Evolutionary conservation across 169 alveolate species (phyloP).

Genomic region (Theileria sp.): DNA sequence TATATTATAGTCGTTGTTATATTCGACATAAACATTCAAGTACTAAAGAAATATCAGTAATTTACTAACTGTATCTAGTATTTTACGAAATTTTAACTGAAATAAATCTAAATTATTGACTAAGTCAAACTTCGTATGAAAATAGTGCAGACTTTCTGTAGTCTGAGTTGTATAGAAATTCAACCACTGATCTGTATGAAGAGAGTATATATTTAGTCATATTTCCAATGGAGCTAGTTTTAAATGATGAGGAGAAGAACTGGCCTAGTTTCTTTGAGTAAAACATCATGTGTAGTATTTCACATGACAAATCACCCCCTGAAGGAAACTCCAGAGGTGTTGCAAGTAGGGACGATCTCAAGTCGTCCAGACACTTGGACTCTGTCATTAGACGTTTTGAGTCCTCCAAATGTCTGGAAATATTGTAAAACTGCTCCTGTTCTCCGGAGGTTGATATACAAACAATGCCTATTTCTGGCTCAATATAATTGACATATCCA

Average conservation of each 20-base stretch:
- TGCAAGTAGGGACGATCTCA: conserved; percentile 41
- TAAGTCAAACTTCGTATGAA: conserved; percentile 37
- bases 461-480: conserved; percentile 57
- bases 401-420: conserved; percentile 49
- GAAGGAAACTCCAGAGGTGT: conserved; percentile 58
- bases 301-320: conserved; percentile 37
- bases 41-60: conserved; percentile 7
- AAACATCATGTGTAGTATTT: conserved; percentile 51
- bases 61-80: neutral
- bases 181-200: conserved; percentile 45
- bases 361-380: conserved; percentile 45
- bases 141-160: conserved; percentile 25
- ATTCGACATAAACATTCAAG: conserved; percentile 61
- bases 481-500: conserved; percentile 56
- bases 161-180: conserved; percentile 42
- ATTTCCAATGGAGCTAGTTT: conserved; percentile 33
- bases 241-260: conserved; percentile 62
- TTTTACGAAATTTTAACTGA: neutral
- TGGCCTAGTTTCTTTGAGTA: conserved; percentile 53
- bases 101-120: neutral
- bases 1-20: conserved; percentile 47
- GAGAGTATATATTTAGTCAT: conserved; percentile 15
- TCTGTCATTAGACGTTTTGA: conserved; percentile 28
- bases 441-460: conserved; percentile 66
- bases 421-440: conserved; percentile 56